Base-by-base conservation (phyloP, 768 basidiomycete species). In the Mycena amicta region DNA sequence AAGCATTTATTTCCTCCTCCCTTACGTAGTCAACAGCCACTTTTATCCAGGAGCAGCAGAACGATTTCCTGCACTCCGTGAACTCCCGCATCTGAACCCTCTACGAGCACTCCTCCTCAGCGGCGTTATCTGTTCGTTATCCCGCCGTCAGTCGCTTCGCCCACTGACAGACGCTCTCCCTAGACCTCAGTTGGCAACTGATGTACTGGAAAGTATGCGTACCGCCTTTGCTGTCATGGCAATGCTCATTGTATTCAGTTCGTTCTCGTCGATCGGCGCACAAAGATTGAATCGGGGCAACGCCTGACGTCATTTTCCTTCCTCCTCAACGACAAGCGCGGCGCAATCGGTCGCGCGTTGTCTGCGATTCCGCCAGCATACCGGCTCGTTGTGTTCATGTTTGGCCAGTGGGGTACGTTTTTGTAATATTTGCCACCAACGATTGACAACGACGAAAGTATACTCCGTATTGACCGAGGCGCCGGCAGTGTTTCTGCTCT, bases 151-250 rank as follows among this genome's bases (percentile, higher is more conserved):
- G 40, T 29, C 28, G 20, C 45, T 52, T 54, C 53, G 68, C 12
- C 68, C 57, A 66, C 22, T 61, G 59, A 37, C 33, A 8, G 33
- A 37, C 8, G 8, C 8, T 37, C 18, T 30, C 3, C 63, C 43
- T 62, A 98, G 95, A 97, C 72, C 75, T 92, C 31, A 80, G 92
- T 30, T 98, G 96, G 96, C 96, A 98, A 77, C 68, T 88, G 28
- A 73, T 94, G 27, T 98, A 98, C 68, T 98, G 93, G 90, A 96
- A 97, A 80, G 89, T 86, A 37, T 37, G 33, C 8, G 33, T n/a
- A 37, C 33, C 33, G 18, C 8, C 18, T 18, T 37, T 18, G 18
- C 33, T 18, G 56, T 43, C 49, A 23, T 47, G 22, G 25, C 20
- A 28, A 37, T n/a, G n/a, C n/a, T n/a, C n/a, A n/a, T n/a, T n/a